phyloP scores from a whole-genome alignment of 345 rosid species.

The Arabidopsis thaliana region TAIR10.1 NC_003075.7:16292001-16292500 shows the following conservation, averaged over 20 bases:
- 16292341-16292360: conserved; percentile 43
- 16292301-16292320: conserved; percentile 44
- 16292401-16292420: conserved; percentile 44
- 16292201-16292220: conserved; percentile 46
- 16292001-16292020: conserved; percentile 46
- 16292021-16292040: conserved; percentile 60
- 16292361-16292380: conserved; percentile 48
- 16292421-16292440: conserved; percentile 50
- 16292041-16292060: conserved; percentile 64
- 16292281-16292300: conserved; percentile 52
- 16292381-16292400: conserved; percentile 52
- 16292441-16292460: conserved; percentile 44
- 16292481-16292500: conserved; percentile 39
- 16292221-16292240: conserved; percentile 55
- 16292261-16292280: conserved; percentile 52
- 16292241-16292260: conserved; percentile 63
- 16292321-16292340: conserved; percentile 58
- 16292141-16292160: conserved; percentile 68
- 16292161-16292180: conserved; percentile 58
- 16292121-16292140: conserved; percentile 62
- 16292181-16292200: conserved; percentile 51
- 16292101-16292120: conserved; percentile 52
- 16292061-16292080: conserved; percentile 67
- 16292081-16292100: conserved; percentile 60
- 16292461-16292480: conserved; percentile 7